Evolutionary conservation across 176 grass and related monocot genomes (phyloP).

Genomic region (Olyra latifolia): DNA sequence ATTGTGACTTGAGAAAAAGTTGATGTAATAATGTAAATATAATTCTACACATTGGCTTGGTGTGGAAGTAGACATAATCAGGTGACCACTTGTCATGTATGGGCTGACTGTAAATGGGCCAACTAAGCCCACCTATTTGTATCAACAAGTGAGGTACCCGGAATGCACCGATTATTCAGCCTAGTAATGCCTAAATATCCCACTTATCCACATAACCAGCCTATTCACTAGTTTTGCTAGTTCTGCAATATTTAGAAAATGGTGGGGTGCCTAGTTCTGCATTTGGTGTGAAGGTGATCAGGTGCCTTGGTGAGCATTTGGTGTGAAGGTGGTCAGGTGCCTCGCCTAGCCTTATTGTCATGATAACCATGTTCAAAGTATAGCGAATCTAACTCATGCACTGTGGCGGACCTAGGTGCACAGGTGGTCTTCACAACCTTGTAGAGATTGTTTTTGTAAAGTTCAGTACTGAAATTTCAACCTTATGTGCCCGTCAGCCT

Average conservation of each 20-base stretch:
- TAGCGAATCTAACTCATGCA: no score
- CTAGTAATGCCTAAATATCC: neutral
- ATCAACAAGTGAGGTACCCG: neutral
- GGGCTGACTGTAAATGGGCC: neutral
- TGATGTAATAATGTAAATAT: neutral
- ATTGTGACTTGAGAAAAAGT: neutral
- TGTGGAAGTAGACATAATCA: neutral
- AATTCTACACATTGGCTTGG: neutral
- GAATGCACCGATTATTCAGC: neutral
- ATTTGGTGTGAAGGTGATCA: no score
- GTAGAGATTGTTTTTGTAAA: no score
- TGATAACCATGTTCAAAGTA: no score
- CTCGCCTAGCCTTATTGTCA: no score
- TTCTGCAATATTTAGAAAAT: neutral
- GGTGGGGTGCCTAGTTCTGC: neutral
- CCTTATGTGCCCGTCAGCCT: no score
- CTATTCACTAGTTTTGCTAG: neutral
- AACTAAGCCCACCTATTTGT: neutral
- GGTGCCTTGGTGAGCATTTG: no score
- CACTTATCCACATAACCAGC: neutral
- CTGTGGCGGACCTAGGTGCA: no score
- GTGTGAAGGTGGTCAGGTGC: no score
- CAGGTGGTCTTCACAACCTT: no score
- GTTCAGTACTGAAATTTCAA: no score
- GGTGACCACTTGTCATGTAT: neutral